These are phyloP conservation scores for Sutorius eximius DNA, from an alignment of 1,284 basidiomycete species.

Conservation along the genomic window DNA sequence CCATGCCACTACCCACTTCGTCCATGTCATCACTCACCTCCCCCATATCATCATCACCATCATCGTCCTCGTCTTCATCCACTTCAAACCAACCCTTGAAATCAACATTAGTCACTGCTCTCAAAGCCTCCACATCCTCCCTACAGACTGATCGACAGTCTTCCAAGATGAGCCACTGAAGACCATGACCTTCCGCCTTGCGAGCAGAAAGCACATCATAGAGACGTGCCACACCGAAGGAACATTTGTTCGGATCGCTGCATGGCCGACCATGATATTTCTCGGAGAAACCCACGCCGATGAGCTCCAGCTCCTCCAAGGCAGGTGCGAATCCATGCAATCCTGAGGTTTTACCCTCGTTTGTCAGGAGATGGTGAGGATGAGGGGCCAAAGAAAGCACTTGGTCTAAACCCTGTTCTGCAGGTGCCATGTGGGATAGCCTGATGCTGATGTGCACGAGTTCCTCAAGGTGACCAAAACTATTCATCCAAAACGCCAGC, in stretches of 20 bases:
- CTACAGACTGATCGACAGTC: slow-evolving; percentile 14
- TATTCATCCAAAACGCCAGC: slow-evolving; percentile 17
- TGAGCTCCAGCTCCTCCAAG: slow-evolving; percentile 33
- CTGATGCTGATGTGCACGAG: slow-evolving; percentile 15
- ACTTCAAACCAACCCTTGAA: background rate
- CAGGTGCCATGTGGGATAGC: slow-evolving; percentile 6
- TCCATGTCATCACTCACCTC: too few relatives aligned
- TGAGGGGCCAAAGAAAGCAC: slow-evolving; percentile 5
- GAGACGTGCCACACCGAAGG: slow-evolving; percentile 14
- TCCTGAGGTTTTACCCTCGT: background rate
- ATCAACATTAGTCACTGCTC: slow-evolving; percentile 7
- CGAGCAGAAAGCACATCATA: slow-evolving; percentile 20
- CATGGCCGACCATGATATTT: slow-evolving; percentile 14
- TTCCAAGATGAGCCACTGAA: slow-evolving; percentile 16
- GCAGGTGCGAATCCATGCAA: slow-evolving; percentile 28
- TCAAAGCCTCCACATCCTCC: slow-evolving; percentile 5
- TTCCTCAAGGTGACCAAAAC: slow-evolving; percentile 17
- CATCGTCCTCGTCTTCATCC: too few relatives aligned
- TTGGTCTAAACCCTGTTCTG: slow-evolving; percentile 3
- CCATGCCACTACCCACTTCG: too few relatives aligned
- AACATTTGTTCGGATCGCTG: slow-evolving; percentile 1
- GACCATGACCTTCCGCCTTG: slow-evolving; percentile 7
- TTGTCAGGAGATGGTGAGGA: background rate
- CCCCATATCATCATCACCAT: too few relatives aligned
- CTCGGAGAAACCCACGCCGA: slow-evolving; percentile 26